Evolutionary conservation across 2,329 filamentous ascomycete genomes (phyloP), one percentile per base, ranked within the genome.

Genomic region (Hymenoscyphus albidus): DNA sequence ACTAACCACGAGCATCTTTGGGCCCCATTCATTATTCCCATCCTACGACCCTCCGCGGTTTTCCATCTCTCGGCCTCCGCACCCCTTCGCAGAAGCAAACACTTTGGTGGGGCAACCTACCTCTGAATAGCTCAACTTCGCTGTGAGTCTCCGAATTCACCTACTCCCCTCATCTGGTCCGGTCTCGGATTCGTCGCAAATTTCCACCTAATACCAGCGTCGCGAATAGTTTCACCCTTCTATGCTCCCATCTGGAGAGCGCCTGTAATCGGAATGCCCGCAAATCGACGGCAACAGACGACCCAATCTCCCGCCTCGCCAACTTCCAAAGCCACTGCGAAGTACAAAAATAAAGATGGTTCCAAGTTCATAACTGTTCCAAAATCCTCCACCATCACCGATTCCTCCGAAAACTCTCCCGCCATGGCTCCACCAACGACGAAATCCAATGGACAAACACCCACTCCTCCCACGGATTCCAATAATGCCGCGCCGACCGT

Each of bases 331-430:
- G 71, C 76, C 64, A 85, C 83, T 18, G 81, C 86, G 35, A 88
- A 87, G 72, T 88, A 88, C 74, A 85, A 82, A 66, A 88, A 88
- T 73, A 88, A 88, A 75, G 86, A 89, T 79, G 86, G 86, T 65
- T 88, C 86, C 67, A 89, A 89, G 78, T 86, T 86, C 76, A 88
- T 88, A 74, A 88, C 84, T 55, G 82, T 88, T 14, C 85, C 86
- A 38, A 88, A 88, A 75, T 77, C 78, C 62, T 78, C 78, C 42
- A 77, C 78, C 60, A 67, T 62, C 38, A 76, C 81, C 68, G 83
- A 85, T 64, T 80, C 82, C 18, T 81, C 83, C 56, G 81, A 83
- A 69, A 81, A 83, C 62, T 83, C 84, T 35, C 83, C 83, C 62
- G 67, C 70, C 58, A 76, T 76, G 74, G 70, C 75, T 58, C 72